Conservation (phyloP, 768 basidiomycete genomes). For the Trametes sanguinea region DNA sequence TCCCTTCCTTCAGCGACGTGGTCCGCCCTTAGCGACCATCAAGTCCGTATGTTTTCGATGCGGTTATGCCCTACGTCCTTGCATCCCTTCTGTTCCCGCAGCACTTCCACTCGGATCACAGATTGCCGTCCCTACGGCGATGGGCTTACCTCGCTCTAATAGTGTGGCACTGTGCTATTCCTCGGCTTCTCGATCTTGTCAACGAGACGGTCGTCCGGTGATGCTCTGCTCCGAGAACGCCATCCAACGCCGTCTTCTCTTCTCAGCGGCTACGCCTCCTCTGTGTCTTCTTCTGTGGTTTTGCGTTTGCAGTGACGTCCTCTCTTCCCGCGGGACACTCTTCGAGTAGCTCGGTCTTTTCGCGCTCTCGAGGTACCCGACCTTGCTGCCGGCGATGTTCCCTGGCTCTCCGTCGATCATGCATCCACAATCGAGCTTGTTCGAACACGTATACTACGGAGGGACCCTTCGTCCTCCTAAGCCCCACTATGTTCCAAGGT, state of each 20-base stretch:
- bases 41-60: not conserved
- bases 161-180: too few relatives aligned
- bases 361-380: not conserved
- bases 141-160: not conserved
- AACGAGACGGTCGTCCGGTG: too few relatives aligned
- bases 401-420: not conserved
- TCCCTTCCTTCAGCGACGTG: not conserved
- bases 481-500: not conserved
- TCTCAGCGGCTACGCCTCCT: not conserved
- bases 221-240: not conserved
- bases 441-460: not conserved
- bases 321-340: not conserved
- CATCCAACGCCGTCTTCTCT: not conserved
- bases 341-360: not conserved
- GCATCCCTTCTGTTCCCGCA: not conserved
- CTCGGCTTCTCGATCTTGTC: too few relatives aligned
- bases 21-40: not conserved
- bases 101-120: not conserved
- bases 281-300: not conserved
- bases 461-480: not conserved
- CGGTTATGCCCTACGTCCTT: not conserved
- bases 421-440: not conserved
- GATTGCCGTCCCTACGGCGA: not conserved
- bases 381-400: not conserved
- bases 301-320: not conserved